These are phyloP conservation scores for Penicillium sp. DNA, from an alignment of 2,329 filamentous ascomycete genomes.

Conservation along the genomic window DNA sequence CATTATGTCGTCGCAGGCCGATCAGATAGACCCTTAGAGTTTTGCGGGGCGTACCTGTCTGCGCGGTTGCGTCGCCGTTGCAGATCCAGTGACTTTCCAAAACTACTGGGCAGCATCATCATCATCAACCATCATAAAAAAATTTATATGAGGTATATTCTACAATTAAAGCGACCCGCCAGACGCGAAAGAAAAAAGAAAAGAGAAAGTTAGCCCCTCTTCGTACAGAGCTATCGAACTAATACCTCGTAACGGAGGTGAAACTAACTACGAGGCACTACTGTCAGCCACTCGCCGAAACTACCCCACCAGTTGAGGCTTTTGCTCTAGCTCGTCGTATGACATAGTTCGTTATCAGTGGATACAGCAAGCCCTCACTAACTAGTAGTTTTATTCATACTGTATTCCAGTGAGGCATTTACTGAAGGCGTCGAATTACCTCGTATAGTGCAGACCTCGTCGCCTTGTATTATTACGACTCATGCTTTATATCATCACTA, in stretches of 20 bases:
- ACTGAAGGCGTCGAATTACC: conserved; percentile 4
- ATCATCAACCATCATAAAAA: background rate
- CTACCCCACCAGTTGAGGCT: conserved; percentile 11
- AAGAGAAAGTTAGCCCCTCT: background rate
- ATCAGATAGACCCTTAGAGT: background rate
- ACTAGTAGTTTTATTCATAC: conserved; percentile 4
- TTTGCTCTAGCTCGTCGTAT: conserved; percentile 7
- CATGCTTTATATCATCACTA: no score
- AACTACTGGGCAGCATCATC: background rate
- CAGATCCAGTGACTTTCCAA: background rate
- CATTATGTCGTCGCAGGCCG: background rate
- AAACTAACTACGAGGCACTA: conserved; percentile 4
- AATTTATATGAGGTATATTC: background rate
- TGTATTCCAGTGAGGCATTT: conserved; percentile 25
- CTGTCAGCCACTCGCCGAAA: background rate
- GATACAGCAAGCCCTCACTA: conserved; percentile 3
- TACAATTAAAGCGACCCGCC: background rate
- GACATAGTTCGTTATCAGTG: conserved; percentile 12
- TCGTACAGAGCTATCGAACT: background rate
- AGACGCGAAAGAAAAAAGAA: conserved; percentile 1
- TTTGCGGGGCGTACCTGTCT: background rate
- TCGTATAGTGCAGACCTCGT: background rate
- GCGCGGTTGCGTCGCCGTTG: background rate
- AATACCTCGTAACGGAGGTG: background rate
- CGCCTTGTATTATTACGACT: no score